phyloP scores from a whole-genome alignment of 495 filamentous ascomycete species.

The Amphirosellinia nigrospora region DNA sequence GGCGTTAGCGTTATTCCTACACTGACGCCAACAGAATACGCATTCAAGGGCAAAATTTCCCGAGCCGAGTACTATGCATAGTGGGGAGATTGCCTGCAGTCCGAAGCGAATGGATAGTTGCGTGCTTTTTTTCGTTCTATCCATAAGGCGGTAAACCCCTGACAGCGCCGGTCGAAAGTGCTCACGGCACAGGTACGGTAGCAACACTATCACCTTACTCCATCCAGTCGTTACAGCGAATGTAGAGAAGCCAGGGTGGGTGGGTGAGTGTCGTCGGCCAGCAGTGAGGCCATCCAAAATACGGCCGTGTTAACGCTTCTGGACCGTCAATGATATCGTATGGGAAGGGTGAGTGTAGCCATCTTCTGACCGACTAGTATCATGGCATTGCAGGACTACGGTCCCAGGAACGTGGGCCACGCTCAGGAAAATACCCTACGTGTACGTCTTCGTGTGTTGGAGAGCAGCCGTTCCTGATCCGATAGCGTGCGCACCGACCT shows the following conservation, averaged over 20 bases:
- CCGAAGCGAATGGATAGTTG: background rate
- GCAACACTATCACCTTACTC: background rate
- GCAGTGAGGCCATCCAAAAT: background rate
- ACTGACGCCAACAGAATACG: background rate
- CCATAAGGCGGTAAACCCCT: background rate
- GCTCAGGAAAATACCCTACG: background rate
- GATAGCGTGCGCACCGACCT: conserved; percentile 5
- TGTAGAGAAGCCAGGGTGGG: background rate
- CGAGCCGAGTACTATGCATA: background rate
- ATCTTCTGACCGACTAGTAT: background rate
- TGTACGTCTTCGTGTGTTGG: background rate
- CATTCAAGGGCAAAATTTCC: background rate
- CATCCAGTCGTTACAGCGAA: background rate
- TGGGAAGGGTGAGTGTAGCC: background rate
- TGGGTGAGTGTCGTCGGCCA: background rate
- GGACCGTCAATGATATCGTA: background rate
- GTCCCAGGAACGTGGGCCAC: conserved; percentile 14
- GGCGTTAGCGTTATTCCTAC: background rate
- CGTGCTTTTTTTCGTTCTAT: background rate
- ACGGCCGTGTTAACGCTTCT: background rate
- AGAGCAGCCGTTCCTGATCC: background rate
- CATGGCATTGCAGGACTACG: background rate
- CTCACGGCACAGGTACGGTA: background rate
- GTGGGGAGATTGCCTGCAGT: background rate
- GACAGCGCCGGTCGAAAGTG: background rate